Conservation (phyloP, 345 rosid genomes). For the Linum trigynum region DNA sequence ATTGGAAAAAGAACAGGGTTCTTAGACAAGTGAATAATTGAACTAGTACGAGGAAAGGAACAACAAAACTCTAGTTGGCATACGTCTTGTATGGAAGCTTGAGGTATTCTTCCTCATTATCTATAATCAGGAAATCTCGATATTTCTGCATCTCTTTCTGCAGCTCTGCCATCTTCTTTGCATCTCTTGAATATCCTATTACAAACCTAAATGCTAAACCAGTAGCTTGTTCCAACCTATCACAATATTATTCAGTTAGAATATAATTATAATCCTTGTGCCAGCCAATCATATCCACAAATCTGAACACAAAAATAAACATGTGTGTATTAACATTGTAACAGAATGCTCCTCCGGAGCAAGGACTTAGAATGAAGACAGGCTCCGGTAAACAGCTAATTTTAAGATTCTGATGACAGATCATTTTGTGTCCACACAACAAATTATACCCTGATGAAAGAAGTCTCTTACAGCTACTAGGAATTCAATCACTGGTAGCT, state of each 20-base stretch:
- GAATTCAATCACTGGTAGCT: too few species aligned
- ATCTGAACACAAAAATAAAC: background rate
- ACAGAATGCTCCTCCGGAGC: too few species aligned
- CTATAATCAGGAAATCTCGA: slow-evolving; percentile 65
- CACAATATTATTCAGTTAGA: background rate
- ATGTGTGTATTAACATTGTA: background rate
- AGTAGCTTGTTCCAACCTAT: slow-evolving; percentile 82
- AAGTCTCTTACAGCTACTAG: too few species aligned
- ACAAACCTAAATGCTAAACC: slow-evolving; percentile 76
- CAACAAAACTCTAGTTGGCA: slow-evolving; percentile 4
- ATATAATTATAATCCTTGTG: background rate
- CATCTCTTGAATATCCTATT: slow-evolving; percentile 59
- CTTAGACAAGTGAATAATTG: background rate
- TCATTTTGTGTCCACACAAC: too few species aligned
- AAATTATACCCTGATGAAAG: too few species aligned
- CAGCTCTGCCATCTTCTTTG: slow-evolving; percentile 53
- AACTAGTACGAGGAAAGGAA: background rate
- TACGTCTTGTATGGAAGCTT: slow-evolving; percentile 74
- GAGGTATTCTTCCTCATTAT: slow-evolving; percentile 58
- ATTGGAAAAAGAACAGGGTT: background rate
- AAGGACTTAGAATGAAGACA: too few species aligned
- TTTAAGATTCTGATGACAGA: too few species aligned
- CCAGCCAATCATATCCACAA: background rate
- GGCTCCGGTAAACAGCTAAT: too few species aligned
- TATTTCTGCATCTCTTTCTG: slow-evolving; percentile 47